These are phyloP conservation scores for Chytriomyces hyalinus DNA, from an alignment of 192 early-diverging fungal species.

Conservation along the genomic window DNA sequence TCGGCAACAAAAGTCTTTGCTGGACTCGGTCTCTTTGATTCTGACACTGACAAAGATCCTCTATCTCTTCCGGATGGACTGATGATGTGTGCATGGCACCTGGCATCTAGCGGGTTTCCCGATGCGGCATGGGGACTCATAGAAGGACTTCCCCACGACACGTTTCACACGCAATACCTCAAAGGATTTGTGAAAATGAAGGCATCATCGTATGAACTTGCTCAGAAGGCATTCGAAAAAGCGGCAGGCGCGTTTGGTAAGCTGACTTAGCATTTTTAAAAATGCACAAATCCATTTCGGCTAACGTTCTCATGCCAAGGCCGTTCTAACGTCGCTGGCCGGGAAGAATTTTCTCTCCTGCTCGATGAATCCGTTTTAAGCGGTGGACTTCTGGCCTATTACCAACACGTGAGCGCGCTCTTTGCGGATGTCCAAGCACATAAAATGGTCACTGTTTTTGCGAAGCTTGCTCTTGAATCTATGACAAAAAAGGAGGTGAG, in stretches of 20 bases:
- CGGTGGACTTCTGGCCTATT: conserved; percentile 39
- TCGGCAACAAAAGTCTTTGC: background rate
- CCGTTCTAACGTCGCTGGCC: too few species aligned
- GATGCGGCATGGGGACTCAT: conserved; percentile 32
- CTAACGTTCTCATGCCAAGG: background rate
- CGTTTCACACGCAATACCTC: conserved; percentile 36
- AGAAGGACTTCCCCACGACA: conserved; percentile 16
- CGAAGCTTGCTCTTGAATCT: conserved; percentile 34
- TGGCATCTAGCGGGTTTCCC: conserved; percentile 2
- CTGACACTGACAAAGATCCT: background rate
- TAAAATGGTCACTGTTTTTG: conserved; percentile 36
- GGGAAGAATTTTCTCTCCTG: conserved; percentile 28
- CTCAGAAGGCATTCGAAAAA: conserved; percentile 25
- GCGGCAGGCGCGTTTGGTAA: conserved; percentile 30
- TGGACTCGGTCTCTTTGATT: background rate
- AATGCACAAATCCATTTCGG: too few species aligned
- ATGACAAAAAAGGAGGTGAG: conserved; percentile 26
- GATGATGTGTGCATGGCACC: background rate
- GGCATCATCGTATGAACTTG: conserved; percentile 23
- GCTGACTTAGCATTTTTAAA: too few species aligned
- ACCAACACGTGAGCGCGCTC: conserved; percentile 41
- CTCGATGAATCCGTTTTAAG: conserved; percentile 29
- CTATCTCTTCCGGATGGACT: background rate
- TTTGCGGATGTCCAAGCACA: conserved; percentile 29
- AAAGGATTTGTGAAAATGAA: conserved; percentile 33